A percentile compares a stretch with the other conserved stretches of the same genome.
Evolutionary conservation across 306 rosid genomes (phyloP).

Genomic region (Echinosophora koreensis): DNA sequence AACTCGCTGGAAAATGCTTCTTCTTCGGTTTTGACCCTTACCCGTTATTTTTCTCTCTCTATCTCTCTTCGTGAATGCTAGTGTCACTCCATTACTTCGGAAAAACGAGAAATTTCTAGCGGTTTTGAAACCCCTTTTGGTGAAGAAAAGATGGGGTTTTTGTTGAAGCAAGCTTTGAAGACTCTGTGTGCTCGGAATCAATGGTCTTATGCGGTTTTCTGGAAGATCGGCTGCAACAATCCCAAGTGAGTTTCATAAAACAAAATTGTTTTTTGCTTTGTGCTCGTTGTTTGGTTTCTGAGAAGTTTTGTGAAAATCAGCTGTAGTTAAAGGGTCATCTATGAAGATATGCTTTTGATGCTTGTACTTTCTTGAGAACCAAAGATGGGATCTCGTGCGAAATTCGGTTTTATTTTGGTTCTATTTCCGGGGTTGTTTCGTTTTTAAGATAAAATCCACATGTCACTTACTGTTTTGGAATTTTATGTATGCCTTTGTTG

Average conservation of each 20-base stretch:
- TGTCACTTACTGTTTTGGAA: slow-evolving; percentile 60
- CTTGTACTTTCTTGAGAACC: slow-evolving; percentile 44
- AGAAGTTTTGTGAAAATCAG: slow-evolving; percentile 15
- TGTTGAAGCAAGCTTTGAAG: slow-evolving; percentile 81
- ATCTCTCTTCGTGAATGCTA: slow-evolving; percentile 53
- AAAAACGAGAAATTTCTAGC: slow-evolving; percentile 38
- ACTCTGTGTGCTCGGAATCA: slow-evolving; percentile 74
- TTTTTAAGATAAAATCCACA: slow-evolving; percentile 49
- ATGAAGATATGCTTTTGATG: slow-evolving; percentile 26
- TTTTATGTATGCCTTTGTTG: slow-evolving; percentile 59
- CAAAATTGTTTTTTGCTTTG: slow-evolving; percentile 2
- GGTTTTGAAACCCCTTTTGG: slow-evolving; percentile 48
- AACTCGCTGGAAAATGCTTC: slow-evolving; percentile 57
- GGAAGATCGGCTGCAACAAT: slow-evolving; percentile 98
- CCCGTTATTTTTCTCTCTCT: slow-evolving; percentile 14
- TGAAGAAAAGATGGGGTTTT: slow-evolving; percentile 68
- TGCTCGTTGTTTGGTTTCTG: slow-evolving; percentile 40
- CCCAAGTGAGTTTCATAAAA: slow-evolving; percentile 69
- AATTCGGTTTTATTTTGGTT: slow-evolving; percentile 29
- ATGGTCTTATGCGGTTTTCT: slow-evolving; percentile 95
- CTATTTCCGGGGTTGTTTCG: slow-evolving; percentile 48
- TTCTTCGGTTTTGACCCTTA: slow-evolving; percentile 46
- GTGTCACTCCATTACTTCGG: slow-evolving; percentile 46
- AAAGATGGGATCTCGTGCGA: slow-evolving; percentile 51
- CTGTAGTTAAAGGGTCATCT: background rate